Evolutionary conservation across 2,329 filamentous ascomycete genomes (phyloP).

Genomic region (Aspergillus quadrilineatus): DNA sequence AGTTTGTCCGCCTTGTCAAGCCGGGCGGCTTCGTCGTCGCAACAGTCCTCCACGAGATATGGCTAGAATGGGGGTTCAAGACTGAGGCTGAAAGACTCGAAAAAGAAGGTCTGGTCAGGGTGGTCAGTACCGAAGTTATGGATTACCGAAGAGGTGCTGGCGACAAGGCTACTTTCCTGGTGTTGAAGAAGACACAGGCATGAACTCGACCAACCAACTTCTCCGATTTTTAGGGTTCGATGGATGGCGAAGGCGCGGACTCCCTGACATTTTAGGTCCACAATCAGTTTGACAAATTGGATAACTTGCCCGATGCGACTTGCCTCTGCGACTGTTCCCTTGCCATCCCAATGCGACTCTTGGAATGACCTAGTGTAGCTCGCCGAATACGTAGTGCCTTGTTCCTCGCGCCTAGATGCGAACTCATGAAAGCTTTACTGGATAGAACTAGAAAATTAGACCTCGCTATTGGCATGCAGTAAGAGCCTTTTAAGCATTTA

Average conservation of each 20-base stretch:
- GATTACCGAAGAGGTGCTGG: constrained; percentile 33
- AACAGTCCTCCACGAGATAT: constrained; percentile 53
- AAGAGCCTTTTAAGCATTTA: no score
- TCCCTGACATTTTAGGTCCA: neutral
- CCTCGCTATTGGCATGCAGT: no score
- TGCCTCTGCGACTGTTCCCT: no score
- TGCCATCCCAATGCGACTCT: no score
- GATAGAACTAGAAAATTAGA: no score
- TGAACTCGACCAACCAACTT: neutral
- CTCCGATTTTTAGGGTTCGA: neutral
- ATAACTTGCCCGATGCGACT: no score
- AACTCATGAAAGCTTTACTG: no score
- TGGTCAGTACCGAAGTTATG: constrained; percentile 28
- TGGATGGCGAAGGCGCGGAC: neutral
- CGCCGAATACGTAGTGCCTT: no score
- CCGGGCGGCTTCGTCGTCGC: constrained; percentile 51
- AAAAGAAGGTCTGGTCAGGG: constrained; percentile 35
- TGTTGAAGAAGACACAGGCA: constrained; percentile 23
- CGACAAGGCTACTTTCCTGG: constrained; percentile 30
- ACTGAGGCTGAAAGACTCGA: constrained; percentile 44
- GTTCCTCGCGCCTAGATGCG: no score
- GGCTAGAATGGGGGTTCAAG: constrained; percentile 50
- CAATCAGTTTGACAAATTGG: no score
- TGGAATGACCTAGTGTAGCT: no score
- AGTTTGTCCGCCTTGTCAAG: constrained; percentile 53